These are phyloP conservation scores for Microbotryum saponariae DNA, from an alignment of 1,284 basidiomycete genomes.

Conservation along the genomic window DNA sequence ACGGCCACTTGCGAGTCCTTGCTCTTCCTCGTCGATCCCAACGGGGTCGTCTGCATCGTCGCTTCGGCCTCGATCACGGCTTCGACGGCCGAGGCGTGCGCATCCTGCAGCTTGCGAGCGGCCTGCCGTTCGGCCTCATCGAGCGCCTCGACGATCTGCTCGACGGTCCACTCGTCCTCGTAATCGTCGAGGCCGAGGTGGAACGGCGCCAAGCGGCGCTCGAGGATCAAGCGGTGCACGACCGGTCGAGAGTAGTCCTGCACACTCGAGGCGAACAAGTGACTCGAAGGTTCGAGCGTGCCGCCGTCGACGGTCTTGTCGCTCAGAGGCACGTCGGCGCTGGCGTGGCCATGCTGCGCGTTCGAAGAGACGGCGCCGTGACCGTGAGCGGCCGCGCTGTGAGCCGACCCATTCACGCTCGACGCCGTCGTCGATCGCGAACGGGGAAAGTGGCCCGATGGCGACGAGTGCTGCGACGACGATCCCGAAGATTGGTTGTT, in stretches of 20 bases:
- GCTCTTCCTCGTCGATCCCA: constrained; percentile 17
- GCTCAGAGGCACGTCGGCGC: background rate
- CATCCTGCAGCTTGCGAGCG: constrained; percentile 24
- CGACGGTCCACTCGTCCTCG: constrained; percentile 73
- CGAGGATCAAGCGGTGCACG: constrained; percentile 77
- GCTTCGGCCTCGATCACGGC: constrained; percentile 24
- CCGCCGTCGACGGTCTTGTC: constrained; percentile 53
- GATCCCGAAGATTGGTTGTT: constrained; percentile 18
- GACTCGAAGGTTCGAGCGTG: constrained; percentile 76
- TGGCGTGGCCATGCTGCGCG: constrained; percentile 4
- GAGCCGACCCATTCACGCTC: background rate
- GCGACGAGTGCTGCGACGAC: constrained; percentile 4
- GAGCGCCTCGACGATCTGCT: constrained; percentile 62
- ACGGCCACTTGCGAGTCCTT: constrained; percentile 27
- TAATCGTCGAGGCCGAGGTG: constrained; percentile 93
- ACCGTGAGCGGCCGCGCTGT: background rate
- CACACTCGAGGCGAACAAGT: constrained; percentile 56
- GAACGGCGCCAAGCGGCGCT: constrained; percentile 85
- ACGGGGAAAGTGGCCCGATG: background rate
- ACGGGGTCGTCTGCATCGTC: constrained; percentile 11
- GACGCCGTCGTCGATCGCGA: background rate
- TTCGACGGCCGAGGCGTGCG: constrained; percentile 21
- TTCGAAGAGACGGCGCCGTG: constrained; percentile 11
- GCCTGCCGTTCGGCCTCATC: constrained; percentile 25
- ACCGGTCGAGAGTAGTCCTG: constrained; percentile 70